phyloP scores from a whole-genome alignment of 164 flowering plant genomes.

The Hamamelis virginiana region DNA sequence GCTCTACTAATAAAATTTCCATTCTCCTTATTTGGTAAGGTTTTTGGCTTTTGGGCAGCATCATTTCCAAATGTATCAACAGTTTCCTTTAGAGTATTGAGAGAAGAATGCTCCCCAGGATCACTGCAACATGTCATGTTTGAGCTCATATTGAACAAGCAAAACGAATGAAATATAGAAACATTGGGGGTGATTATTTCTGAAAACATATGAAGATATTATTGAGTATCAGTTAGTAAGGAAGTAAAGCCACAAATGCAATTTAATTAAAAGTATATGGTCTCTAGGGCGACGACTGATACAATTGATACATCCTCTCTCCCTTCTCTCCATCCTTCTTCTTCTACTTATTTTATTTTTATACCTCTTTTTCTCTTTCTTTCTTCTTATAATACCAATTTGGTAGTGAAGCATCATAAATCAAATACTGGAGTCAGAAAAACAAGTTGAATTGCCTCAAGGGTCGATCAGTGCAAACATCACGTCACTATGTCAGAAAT shows the following conservation, averaged over 20 bases:
- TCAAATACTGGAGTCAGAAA: too few relatives aligned
- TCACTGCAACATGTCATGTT: constrained; percentile 17
- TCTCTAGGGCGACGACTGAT: too few relatives aligned
- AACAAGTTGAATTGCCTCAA: too few relatives aligned
- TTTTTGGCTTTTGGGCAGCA: constrained; percentile 11
- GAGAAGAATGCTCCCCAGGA: constrained; percentile 14
- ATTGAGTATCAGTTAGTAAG: not conserved
- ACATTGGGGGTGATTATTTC: not conserved
- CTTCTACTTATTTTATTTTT: too few relatives aligned
- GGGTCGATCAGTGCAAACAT: too few relatives aligned
- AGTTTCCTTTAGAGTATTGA: constrained; percentile 14
- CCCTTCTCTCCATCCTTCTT: too few relatives aligned
- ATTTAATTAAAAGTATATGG: too few relatives aligned
- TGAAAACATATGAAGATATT: not conserved
- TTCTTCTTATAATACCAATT: too few relatives aligned
- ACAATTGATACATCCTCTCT: too few relatives aligned
- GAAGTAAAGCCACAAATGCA: not conserved
- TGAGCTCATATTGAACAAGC: not conserved
- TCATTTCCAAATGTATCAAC: constrained; percentile 16
- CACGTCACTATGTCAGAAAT: too few relatives aligned
- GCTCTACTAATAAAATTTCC: constrained; percentile 6
- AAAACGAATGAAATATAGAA: not conserved
- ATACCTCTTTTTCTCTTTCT: too few relatives aligned
- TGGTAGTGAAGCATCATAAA: too few relatives aligned
- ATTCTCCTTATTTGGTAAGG: constrained; percentile 13